Percentiles rank a stretch among this genome's conserved stretches.
Evolutionary conservation across 2,329 filamentous ascomycete genomes (phyloP).

Genomic region (Tolypocladium cylindrosporum): DNA sequence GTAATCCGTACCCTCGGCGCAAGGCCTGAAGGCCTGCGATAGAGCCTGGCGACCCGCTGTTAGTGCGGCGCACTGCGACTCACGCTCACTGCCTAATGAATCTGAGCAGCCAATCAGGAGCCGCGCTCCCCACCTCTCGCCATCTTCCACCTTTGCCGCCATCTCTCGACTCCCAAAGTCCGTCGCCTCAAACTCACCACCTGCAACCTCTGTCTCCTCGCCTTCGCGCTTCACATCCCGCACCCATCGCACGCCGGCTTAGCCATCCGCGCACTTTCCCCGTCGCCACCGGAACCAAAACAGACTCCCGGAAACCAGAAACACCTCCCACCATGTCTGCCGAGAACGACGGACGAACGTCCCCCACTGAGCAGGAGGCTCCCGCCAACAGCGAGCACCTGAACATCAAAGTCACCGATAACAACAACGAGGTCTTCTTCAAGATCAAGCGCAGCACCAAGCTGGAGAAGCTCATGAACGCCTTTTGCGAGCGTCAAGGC

Average conservation of each 20-base stretch:
- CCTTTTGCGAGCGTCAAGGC: slow-evolving; percentile 93
- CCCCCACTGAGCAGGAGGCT: slow-evolving; percentile 31
- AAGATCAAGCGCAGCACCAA: slow-evolving; percentile 98
- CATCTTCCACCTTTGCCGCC: slow-evolving; percentile 2
- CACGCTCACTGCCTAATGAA: too few species aligned
- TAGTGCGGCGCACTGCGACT: background rate
- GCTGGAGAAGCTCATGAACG: slow-evolving; percentile 95
- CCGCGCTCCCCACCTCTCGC: slow-evolving; percentile 12
- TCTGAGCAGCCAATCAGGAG: slow-evolving; percentile 11
- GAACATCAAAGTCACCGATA: slow-evolving; percentile 98
- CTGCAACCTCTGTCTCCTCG: background rate
- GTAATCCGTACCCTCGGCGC: background rate
- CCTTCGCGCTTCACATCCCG: background rate
- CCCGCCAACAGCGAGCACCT: slow-evolving; percentile 64
- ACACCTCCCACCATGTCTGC: slow-evolving; percentile 28
- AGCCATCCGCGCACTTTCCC: background rate
- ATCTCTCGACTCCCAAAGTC: background rate
- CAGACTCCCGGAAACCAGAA: background rate
- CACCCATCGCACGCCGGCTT: background rate
- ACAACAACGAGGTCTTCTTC: slow-evolving; percentile 99
- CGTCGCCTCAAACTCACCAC: slow-evolving; percentile 1
- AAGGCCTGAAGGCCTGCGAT: background rate
- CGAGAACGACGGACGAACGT: slow-evolving; percentile 37
- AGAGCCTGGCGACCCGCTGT: background rate
- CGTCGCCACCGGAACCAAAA: background rate